Percentiles rank a stretch among this genome's conserved stretches.
phyloP scores from a whole-genome alignment of 75 land plant species.

The Larix kaempferi region DNA sequence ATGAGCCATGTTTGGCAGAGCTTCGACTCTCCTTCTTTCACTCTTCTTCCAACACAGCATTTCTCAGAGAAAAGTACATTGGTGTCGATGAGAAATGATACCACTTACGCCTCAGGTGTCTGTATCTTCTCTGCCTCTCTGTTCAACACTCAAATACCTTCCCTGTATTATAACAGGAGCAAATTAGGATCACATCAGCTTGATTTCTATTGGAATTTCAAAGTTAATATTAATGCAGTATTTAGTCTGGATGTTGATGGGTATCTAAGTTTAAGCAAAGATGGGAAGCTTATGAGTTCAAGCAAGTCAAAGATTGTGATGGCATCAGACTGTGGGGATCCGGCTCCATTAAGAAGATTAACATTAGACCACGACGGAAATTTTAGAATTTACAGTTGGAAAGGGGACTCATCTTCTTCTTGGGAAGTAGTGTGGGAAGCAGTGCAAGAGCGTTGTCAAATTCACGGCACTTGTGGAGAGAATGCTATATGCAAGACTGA shows the following conservation, averaged over 20 bases:
- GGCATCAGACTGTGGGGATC: constrained; percentile 38
- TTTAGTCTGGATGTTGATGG: no score
- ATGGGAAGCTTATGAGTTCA: neutral
- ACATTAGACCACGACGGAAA: constrained; percentile 30
- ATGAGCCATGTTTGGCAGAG: neutral
- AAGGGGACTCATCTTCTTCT: neutral
- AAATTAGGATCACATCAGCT: constrained; percentile 22
- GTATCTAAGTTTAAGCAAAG: no score
- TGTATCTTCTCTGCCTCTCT: constrained; percentile 19
- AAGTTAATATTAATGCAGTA: no score
- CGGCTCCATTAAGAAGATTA: constrained; percentile 20
- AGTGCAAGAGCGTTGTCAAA: neutral
- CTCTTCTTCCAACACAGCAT: constrained; percentile 3
- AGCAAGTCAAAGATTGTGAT: constrained; percentile 23
- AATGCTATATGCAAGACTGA: neutral
- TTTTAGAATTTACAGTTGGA: constrained; percentile 31
- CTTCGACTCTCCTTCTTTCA: neutral
- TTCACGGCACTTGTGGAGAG: neutral
- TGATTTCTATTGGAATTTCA: neutral
- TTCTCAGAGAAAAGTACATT: neutral
- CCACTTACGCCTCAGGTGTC: constrained; percentile 13
- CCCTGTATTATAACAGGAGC: no score
- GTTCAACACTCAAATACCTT: no score
- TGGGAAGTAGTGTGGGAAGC: neutral
- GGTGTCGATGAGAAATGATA: neutral